Conservation (phyloP, 257 asterid genomes). For the Knoxia roxburghii region DNA sequence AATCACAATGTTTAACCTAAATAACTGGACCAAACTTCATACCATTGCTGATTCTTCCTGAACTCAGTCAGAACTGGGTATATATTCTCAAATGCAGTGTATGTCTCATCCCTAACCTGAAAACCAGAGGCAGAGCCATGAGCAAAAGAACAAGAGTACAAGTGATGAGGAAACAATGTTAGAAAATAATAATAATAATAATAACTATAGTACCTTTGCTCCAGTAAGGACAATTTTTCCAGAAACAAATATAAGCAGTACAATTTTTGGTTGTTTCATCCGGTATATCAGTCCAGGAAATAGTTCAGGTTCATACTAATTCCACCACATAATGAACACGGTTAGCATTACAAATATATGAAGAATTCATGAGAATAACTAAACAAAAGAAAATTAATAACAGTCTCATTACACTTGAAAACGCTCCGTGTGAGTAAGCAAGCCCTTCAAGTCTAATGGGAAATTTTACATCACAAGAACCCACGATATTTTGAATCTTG, state of each 20-base stretch:
- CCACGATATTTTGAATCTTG: slow-evolving; percentile 25
- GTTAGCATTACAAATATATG: background rate
- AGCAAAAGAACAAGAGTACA: background rate
- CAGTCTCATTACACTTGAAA: slow-evolving; percentile 19
- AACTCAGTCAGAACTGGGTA: slow-evolving; percentile 88
- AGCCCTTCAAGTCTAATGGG: slow-evolving; percentile 26
- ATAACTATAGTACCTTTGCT: slow-evolving; percentile 55
- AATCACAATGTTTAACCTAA: no score
- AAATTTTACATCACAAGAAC: slow-evolving; percentile 27
- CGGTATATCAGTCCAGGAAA: slow-evolving; percentile 91
- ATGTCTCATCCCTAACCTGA: slow-evolving; percentile 91
- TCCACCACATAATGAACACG: slow-evolving; percentile 16
- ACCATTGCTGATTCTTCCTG: slow-evolving; percentile 94
- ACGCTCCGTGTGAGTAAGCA: slow-evolving; percentile 26
- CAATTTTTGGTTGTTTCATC: slow-evolving; percentile 93
- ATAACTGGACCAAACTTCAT: slow-evolving; percentile 21
- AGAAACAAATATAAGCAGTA: slow-evolving; percentile 85
- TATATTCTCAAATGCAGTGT: slow-evolving; percentile 84
- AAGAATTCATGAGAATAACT: background rate
- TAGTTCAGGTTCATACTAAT: slow-evolving; percentile 90
- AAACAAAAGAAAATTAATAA: background rate
- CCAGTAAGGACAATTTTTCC: slow-evolving; percentile 96
- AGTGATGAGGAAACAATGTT: background rate
- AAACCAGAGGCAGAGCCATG: background rate
- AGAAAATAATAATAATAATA: background rate